Conservation (phyloP, 2,329 filamentous ascomycete genomes). For the Beauveria bassiana region DNA sequence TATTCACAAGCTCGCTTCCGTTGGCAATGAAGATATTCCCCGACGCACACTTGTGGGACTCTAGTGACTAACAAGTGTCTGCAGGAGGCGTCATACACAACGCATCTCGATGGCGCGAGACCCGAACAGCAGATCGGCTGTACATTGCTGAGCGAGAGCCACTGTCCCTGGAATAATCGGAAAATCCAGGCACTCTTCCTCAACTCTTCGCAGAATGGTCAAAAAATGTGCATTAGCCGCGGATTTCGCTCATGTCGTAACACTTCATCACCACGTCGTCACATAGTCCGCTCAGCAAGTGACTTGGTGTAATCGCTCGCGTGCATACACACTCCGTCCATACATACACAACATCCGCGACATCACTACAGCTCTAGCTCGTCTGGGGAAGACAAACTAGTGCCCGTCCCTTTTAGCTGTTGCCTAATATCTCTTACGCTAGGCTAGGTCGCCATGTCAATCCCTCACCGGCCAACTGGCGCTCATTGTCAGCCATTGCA, state of each 20-base stretch:
- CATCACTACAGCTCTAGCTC: background rate
- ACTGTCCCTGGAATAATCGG: background rate
- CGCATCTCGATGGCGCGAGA: no score
- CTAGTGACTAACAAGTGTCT: no score
- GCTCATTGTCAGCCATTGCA: background rate
- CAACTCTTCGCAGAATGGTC: background rate
- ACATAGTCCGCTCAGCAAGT: background rate
- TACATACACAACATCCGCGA: background rate
- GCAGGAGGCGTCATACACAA: no score
- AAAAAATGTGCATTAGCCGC: background rate
- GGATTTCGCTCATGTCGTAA: conserved; percentile 1
- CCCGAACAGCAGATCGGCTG: no score
- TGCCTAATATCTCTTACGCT: background rate
- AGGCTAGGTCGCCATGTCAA: background rate
- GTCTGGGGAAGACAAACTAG: background rate
- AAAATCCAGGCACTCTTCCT: background rate
- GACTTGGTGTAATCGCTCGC: background rate
- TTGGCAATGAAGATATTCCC: no score
- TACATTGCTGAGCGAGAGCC: no score
- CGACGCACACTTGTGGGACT: no score
- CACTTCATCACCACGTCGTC: background rate
- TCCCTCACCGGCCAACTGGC: background rate
- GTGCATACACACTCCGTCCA: background rate
- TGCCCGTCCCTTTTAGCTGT: background rate
- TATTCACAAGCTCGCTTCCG: no score